Base-by-base conservation (phyloP, 306 rosid species). In the Rosa lucieae region DNA sequence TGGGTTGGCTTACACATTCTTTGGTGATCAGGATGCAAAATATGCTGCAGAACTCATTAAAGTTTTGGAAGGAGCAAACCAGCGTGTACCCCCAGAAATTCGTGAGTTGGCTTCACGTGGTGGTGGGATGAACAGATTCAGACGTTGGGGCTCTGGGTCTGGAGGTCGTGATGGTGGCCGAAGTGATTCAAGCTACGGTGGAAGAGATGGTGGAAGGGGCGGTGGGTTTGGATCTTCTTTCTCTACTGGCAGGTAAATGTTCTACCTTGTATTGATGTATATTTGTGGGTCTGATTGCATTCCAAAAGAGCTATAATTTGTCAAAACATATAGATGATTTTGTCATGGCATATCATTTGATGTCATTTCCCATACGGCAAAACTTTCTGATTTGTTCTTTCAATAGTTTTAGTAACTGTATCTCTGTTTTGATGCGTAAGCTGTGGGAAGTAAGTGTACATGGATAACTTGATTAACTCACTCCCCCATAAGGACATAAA, bases 61-160 rank as follows among this genome's bases (percentile, higher is more conserved):
- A 85, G 87, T 96, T 77, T 84, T 96, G 90, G 99, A 96, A 91
- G 99, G 98, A 62, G 97, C 99, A 42, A 93, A 90, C 83, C 99
- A 96, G 85, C 85, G 77, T 51, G 99, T 96, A 2, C 97, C 99
- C 39, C 87, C 89, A 29, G 97, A 93, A 77, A 78, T 96, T 53
- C 97, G 93, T 68, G 96, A 93, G 47, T 32, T 96, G 91, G 94
- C 94, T 62, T 83, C 89, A 0, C 89, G 99, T 44, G 93, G 99
- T 78, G 98, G 96, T 79, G 99, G 98, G 83, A 91, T 93, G 92
- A 68, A 76, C 81, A 90, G 88, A 84, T 86, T 89, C 80, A 88
- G 93, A 76, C 90, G 97, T 51, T 96, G 98, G 96, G 94, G 97
- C 39, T 53, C 93, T 81, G 87, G 87, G 43, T 47, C 85, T 48